A percentile compares a stretch with the other conserved stretches of the same genome.
phyloP scores from a whole-genome alignment of 768 basidiomycete genomes.

The Megacollybia marginata region DNA sequence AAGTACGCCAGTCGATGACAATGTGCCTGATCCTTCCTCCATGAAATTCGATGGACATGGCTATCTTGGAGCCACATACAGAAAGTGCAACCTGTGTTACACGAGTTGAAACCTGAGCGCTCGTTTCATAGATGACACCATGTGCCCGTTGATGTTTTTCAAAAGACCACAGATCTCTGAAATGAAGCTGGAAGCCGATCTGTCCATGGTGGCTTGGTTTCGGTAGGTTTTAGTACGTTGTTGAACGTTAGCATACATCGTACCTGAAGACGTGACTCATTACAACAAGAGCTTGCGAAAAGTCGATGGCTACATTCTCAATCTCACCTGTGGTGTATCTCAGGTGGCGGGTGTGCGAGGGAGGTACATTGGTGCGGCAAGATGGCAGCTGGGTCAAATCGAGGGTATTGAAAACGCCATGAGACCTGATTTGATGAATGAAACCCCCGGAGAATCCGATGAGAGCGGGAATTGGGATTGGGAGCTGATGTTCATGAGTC shows the following conservation, averaged over 20 bases:
- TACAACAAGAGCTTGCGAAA: constrained; percentile 36
- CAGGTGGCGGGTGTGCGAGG: constrained; percentile 36
- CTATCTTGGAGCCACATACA: constrained; percentile 37
- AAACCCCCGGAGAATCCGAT: constrained; percentile 39
- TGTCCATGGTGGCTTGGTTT: constrained; percentile 29
- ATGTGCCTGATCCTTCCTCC: constrained; percentile 35
- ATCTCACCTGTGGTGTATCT: constrained; percentile 36
- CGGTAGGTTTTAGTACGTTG: constrained; percentile 1
- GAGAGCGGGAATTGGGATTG: constrained; percentile 27
- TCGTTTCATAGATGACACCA: constrained; percentile 33
- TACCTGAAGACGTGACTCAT: constrained; percentile 35
- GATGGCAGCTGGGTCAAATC: constrained; percentile 44
- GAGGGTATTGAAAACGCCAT: constrained; percentile 32
- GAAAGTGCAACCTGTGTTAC: constrained; percentile 27
- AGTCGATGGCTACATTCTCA: constrained; percentile 38
- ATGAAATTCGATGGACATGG: constrained; percentile 33
- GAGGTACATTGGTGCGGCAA: constrained; percentile 34
- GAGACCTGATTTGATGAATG: constrained; percentile 32
- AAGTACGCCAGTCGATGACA: constrained; percentile 42
- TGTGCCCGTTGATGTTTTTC: constrained; percentile 43
- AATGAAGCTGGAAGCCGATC: constrained; percentile 38
- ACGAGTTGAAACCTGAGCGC: constrained; percentile 25
- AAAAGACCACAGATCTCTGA: constrained; percentile 50
- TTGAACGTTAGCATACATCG: constrained; percentile 4
- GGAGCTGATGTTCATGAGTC: constrained; percentile 39